phyloP scores from a whole-genome alignment of 2,329 filamentous ascomycete species.

The Albifimbria verrucaria region DNA sequence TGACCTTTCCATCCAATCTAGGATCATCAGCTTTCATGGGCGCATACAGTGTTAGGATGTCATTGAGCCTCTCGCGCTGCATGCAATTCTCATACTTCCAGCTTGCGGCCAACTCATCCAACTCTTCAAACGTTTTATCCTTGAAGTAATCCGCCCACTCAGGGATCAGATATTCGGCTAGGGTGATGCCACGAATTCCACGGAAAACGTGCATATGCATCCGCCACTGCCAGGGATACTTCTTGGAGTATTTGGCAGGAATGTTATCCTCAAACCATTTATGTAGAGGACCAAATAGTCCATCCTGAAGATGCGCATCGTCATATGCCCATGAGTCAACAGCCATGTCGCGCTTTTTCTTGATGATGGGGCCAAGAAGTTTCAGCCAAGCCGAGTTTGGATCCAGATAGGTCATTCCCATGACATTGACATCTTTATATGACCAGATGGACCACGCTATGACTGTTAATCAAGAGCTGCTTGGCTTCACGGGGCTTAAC shows the following conservation, averaged over 20 bases:
- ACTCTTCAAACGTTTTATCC: constrained; percentile 43
- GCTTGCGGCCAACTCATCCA: constrained; percentile 48
- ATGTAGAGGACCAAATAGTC: constrained; percentile 34
- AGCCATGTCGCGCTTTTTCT: constrained; percentile 51
- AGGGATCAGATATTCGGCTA: constrained; percentile 46
- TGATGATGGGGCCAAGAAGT: constrained; percentile 46
- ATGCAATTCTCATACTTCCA: constrained; percentile 54
- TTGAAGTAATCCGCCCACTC: constrained; percentile 55
- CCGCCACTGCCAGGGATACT: constrained; percentile 46
- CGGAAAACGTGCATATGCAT: constrained; percentile 47
- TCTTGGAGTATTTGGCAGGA: constrained; percentile 36
- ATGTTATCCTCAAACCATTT: constrained; percentile 42
- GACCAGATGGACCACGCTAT: constrained; percentile 56
- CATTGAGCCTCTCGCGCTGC: constrained; percentile 47
- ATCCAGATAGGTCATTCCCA: constrained; percentile 50
- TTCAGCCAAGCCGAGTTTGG: constrained; percentile 45
- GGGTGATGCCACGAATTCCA: constrained; percentile 32
- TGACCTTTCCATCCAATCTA: constrained; percentile 23
- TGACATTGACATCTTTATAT: constrained; percentile 54
- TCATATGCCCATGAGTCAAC: constrained; percentile 52
- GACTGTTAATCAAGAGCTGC: fast-evolving
- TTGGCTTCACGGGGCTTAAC: background rate
- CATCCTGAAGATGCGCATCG: constrained; percentile 21
- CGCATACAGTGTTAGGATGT: constrained; percentile 42
- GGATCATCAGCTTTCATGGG: constrained; percentile 20